Evolutionary conservation across 2,329 filamentous ascomycete genomes (phyloP).

Genomic region (Tolypocladium tundrense): DNA sequence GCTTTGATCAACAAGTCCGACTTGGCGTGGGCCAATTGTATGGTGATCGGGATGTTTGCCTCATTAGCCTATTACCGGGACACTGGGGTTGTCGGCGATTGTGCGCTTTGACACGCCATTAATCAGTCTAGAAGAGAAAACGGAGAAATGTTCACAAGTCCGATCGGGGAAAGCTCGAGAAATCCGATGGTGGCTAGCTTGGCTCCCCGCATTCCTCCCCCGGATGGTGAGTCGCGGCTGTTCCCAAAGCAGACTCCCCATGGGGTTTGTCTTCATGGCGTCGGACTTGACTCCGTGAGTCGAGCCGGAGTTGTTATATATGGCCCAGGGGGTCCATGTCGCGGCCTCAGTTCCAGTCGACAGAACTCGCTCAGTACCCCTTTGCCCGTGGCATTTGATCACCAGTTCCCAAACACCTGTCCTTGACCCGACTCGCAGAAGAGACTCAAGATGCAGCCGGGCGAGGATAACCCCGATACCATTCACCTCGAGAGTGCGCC

Average conservation of each 20-base stretch:
- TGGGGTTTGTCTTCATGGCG: neutral
- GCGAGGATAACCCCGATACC: conserved; percentile 3
- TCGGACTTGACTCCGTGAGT: neutral
- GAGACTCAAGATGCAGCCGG: neutral
- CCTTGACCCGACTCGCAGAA: neutral
- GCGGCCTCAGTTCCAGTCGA: neutral
- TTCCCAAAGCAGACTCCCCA: neutral
- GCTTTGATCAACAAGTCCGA: neutral
- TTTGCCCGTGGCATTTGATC: neutral
- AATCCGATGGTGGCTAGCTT: neutral
- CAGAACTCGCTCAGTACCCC: neutral
- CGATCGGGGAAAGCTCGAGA: neutral
- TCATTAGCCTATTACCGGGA: neutral
- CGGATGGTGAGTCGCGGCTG: neutral
- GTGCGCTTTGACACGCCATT: neutral
- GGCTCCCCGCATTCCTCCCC: neutral
- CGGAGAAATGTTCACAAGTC: conserved; percentile 3
- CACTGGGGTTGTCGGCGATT: neutral
- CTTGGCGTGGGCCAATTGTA: neutral
- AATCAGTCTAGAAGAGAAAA: neutral
- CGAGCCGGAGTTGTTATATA: neutral
- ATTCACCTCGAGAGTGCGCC: conserved; percentile 1
- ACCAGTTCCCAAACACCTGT: neutral
- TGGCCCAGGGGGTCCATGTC: neutral
- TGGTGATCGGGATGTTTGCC: neutral